A percentile compares a stretch with the other conserved stretches of the same genome.
Conservation (phyloP, 108 stramenopile genomes). For the Skeletonema potamos region DNA sequence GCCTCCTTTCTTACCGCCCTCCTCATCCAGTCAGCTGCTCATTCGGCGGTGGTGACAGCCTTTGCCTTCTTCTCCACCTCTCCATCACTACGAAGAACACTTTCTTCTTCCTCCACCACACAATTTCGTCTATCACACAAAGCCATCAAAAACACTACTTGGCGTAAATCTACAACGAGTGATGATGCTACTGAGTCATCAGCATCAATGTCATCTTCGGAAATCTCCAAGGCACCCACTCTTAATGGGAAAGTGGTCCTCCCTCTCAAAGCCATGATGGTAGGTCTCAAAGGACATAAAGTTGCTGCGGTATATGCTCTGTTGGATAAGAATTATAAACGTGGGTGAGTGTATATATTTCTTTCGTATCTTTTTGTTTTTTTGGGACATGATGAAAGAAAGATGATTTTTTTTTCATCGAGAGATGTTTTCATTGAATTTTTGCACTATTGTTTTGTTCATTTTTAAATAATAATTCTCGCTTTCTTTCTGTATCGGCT, state of each 20-base stretch:
- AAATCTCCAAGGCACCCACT: constrained; percentile 46
- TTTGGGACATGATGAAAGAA: too few species aligned
- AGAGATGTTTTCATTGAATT: too few species aligned
- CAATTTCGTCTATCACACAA: neutral
- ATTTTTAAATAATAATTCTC: neutral
- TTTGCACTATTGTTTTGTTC: neutral
- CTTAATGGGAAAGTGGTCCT: constrained; percentile 79
- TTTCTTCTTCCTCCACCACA: neutral
- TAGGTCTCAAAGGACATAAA: constrained; percentile 57
- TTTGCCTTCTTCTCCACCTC: neutral
- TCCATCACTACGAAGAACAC: neutral
- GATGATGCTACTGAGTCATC: neutral
- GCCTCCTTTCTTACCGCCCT: too few species aligned
- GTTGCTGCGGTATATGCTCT: constrained; percentile 82
- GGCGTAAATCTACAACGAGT: neutral
- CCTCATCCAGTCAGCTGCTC: too few species aligned
- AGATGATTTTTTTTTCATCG: too few species aligned
- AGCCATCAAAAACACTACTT: too few species aligned
- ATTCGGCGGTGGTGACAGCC: neutral
- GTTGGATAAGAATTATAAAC: constrained; percentile 60
- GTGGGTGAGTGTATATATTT: constrained; percentile 27
- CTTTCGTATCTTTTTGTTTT: too few species aligned
- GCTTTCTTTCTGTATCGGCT: neutral
- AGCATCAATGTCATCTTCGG: neutral
- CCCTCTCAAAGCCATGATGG: constrained; percentile 57